Evolutionary conservation across 306 rosid species (phyloP), one percentile per base, ranked within the genome.

Genomic region (Citrullus amarus): DNA sequence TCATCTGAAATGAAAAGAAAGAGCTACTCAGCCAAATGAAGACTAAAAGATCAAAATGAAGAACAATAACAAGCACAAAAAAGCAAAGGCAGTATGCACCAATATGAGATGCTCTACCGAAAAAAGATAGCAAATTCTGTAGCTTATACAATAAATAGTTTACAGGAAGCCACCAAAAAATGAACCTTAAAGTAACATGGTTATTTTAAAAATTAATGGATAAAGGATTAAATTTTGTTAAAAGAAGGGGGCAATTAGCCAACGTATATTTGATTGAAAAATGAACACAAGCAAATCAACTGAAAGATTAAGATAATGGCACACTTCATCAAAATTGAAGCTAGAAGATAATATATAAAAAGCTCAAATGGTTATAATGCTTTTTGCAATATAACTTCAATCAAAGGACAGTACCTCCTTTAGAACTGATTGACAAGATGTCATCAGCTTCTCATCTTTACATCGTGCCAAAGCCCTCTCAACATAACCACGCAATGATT

Each of bases 401-500:
- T 76, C 46, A 12, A 39, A 55, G 46, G 65, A 79, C 70, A 84
- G 81, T 83, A 91, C 99, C 90, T 92, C 98, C 91, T 90, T 92
- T 93, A 96, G 83, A 84, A 87, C 88, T 58, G 86, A 86, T 86
- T 92, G 98, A 89, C 91, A 87, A 20, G 91, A 93, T 63, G 88
- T 76, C 99, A 86, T 91, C 80, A 90, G 96, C 55, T 46, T 85
- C 77, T 96, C 99, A 86, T 87, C 97, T 85, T 92, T 90, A 88
- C 93, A 96, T 36, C 99, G 97, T 81, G 91, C 90, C 92, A 92
- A 87, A 78, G 93, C 98, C 89, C 97, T 96, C 86, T 90, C 98
- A 71, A 93, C 97, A 87, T 96, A 96, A 69, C 93, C 96, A 60
- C 99, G 93, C 76, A 96, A 81, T 43, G 98, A 92, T 79, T 88